phyloP scores from a whole-genome alignment of 2,329 filamentous ascomycete species.

The Aspergillus eucalypticola region DNA sequence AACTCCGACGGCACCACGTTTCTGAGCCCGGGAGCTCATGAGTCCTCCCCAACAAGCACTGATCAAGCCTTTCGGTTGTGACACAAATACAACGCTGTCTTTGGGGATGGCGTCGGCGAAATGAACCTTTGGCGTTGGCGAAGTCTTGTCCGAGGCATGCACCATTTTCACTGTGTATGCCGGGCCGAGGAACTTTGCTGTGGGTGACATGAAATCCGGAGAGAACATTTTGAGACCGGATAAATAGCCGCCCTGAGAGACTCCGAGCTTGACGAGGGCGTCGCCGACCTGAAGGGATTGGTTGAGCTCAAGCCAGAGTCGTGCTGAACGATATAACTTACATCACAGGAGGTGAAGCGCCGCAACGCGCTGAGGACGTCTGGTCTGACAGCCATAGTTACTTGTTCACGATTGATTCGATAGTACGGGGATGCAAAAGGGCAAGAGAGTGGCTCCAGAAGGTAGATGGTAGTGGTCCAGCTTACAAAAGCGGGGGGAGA shows the following conservation, averaged over 20 bases:
- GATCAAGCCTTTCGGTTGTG: conserved; percentile 35
- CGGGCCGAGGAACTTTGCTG: conserved; percentile 31
- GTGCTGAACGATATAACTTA: not conserved
- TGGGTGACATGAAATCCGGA: conserved; percentile 20
- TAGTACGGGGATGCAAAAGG: not conserved
- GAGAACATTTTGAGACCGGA: conserved; percentile 36
- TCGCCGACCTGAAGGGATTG: conserved; percentile 32
- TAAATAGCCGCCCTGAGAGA: conserved; percentile 38
- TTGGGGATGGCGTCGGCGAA: conserved; percentile 39
- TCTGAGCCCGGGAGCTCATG: conserved; percentile 40
- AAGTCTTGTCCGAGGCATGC: conserved; percentile 30
- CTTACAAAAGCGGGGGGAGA: not conserved
- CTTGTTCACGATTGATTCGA: not conserved
- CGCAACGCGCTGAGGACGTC: conserved; percentile 1
- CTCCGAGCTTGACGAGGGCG: conserved; percentile 37
- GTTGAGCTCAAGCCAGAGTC: not conserved
- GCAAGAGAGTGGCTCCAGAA: too few relatives aligned
- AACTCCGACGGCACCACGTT: conserved; percentile 38
- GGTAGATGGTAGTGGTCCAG: not conserved
- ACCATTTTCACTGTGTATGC: conserved; percentile 39
- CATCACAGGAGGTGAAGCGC: conserved; percentile 13
- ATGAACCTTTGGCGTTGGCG: conserved; percentile 34
- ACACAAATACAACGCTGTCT: conserved; percentile 40
- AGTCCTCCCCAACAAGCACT: conserved; percentile 43
- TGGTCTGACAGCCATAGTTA: conserved; percentile 12